Base-by-base conservation (phyloP, 108 stramenopile genomes). In the Nannochloropsis salina region DNA sequence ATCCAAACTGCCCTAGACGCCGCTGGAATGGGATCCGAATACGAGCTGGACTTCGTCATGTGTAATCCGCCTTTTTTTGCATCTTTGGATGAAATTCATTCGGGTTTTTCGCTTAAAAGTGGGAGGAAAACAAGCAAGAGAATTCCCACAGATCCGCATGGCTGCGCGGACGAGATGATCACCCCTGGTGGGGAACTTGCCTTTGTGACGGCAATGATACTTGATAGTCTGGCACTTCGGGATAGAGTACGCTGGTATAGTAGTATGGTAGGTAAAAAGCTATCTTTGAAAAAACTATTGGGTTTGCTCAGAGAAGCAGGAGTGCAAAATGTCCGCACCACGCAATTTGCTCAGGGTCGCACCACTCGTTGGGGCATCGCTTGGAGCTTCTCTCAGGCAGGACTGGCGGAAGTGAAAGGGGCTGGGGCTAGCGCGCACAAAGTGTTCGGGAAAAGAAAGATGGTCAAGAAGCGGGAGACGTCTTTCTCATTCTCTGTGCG, bases 1-100 rank as follows among this genome's bases (percentile, higher is more conserved):
- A 22, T 87, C 40, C 83, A 44, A 74, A 45, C 43, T 41, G 83
- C 86, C 10, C 51, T 87, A 31, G 42, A 42, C n/a, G 86, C 42
- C 42, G 31, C 31, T 31, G 31, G 31, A 31, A 31, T 31, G 31
- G 31, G 31, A 31, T 31, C 31, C 31, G 86, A 80, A 15, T 74
- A 87, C 83, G 86, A 42, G 9, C 84, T 95, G 83, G 95, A 95
- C 80, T 94, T 96, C 90, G 92, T 93, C 92, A 93, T 97, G 94
- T 96, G 95, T 22, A 97, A 97, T 89, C 96, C 96, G 81, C 96
- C 96, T 18, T 97, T 97, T 91, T 96, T 95, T 84, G 93, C 93
- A 81, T 87, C 89, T 1, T 45, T 79, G 40, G 91, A 89, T n/a
- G 92, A 93, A 86, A 93, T 93, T 9, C 83, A 84, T 74, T 15